Evolutionary conservation across 805 yeast species (phyloP), one percentile per base, ranked within the genome.

Genomic region (Sugiyamaella qingdaonensis): DNA sequence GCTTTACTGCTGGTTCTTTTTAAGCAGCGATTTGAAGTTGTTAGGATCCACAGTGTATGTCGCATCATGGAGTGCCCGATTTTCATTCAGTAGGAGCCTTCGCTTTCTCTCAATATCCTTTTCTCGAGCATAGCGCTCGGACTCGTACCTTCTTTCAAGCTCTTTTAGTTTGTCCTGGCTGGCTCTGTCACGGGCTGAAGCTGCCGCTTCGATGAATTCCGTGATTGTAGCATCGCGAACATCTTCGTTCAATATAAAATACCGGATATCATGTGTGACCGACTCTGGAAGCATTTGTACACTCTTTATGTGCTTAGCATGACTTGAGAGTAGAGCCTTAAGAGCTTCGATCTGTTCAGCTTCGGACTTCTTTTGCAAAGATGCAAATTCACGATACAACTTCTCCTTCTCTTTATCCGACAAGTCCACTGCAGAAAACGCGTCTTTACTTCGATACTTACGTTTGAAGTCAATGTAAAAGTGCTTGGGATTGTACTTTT

Each of bases 381-480:
- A 48, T 4, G 58, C 51, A 34, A 54, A 71, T 48, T 72, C 76
- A n/a, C 74, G 67, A 53, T 70, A 76, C 2, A 66, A 46, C 39
- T 60, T 63, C 54, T 75, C 78, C 53, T 66, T 67, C 21, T 72
- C 75, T 18, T 69, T 64, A 13, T 71, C 75, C 2, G 70, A 36
- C 3, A 73, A 44, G 2, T 58, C 58, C 10, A 66, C 50, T 4
- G 54, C 52, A 5, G 54, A 51, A 46, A 73, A 60, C 16, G 49
- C 60, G 1, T 63, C 50, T 7, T 65, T 65, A 4, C 61, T 62
- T 10, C 70, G 59, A 58, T 63, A 57, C 46, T 67, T 63, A 10
- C 74, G 68, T 51, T 72, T 73, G 59, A 76, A 76, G 51, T 73
- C 76, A 4, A 67, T 57, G 51, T 69, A 77, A 34, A 70, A 66